These are phyloP conservation scores for Nannizziopsis barbatae DNA, from an alignment of 2,329 filamentous ascomycete genomes.

Conservation along the genomic window DNA sequence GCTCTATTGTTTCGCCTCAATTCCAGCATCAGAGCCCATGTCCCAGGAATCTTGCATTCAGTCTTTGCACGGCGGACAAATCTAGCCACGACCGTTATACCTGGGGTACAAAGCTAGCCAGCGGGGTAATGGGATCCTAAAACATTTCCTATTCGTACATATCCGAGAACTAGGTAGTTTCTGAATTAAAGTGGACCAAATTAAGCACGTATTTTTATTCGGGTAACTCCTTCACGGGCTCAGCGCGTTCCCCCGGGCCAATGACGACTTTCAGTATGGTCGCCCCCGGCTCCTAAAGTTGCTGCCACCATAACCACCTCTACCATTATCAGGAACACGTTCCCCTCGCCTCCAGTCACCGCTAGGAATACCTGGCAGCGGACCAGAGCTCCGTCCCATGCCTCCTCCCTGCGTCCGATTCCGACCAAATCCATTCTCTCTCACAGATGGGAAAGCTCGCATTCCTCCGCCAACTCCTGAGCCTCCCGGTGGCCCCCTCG, in stretches of 20 bases:
- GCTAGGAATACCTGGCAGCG: slow-evolving; percentile 35
- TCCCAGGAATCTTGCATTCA: no score
- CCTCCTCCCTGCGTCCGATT: slow-evolving; percentile 30
- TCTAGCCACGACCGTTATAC: no score
- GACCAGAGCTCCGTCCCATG: slow-evolving; percentile 31
- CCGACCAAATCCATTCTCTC: slow-evolving; percentile 39
- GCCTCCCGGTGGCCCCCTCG: slow-evolving; percentile 38
- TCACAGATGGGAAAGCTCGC: slow-evolving; percentile 28
- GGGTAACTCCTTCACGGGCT: no score
- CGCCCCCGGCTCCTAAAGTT: slow-evolving; percentile 30
- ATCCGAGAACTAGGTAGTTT: neutral
- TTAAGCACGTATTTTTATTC: neutral
- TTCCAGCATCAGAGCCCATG: no score
- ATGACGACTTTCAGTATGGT: slow-evolving; percentile 24
- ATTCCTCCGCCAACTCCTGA: slow-evolving; percentile 32
- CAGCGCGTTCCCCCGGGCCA: neutral
- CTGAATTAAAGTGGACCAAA: slow-evolving; percentile 11
- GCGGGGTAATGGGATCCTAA: no score
- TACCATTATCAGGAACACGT: slow-evolving; percentile 32
- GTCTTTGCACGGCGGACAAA: no score
- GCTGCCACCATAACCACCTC: slow-evolving; percentile 31
- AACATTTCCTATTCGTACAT: no score
- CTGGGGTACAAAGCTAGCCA: no score
- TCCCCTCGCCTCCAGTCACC: slow-evolving; percentile 42
- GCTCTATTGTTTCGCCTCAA: no score